Evolutionary conservation across 2,329 filamentous ascomycete species (phyloP).

Genomic region (Colletotrichum neosansevieriae): DNA sequence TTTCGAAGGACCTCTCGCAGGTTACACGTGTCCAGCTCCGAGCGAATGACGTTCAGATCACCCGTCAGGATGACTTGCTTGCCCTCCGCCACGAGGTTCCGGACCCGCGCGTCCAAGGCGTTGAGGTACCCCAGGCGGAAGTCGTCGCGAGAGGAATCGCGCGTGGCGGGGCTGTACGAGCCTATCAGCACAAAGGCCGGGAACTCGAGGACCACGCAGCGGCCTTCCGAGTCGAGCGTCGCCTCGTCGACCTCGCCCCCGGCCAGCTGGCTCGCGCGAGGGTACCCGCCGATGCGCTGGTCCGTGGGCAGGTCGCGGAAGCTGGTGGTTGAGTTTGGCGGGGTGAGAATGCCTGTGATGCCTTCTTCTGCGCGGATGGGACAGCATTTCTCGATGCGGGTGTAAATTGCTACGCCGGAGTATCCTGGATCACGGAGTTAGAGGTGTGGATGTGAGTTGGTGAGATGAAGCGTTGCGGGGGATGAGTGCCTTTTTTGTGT

Average conservation of each 20-base stretch:
- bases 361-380: conserved; percentile 95
- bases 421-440: conserved; percentile 71
- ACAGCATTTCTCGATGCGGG: conserved; percentile 84
- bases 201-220: conserved; percentile 92
- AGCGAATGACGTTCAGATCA: conserved; percentile 84
- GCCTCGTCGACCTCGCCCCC: conserved; percentile 74
- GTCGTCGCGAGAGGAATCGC: conserved; percentile 84
- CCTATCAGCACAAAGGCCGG: conserved; percentile 94
- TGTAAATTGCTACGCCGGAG: conserved; percentile 95
- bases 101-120: conserved; percentile 83
- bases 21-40: conserved; percentile 81
- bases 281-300: conserved; percentile 91
- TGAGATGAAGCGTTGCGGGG: neutral
- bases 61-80: conserved; percentile 89
- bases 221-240: conserved; percentile 88
- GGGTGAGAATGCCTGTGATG: conserved; percentile 83
- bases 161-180: conserved; percentile 90
- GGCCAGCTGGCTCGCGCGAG: conserved; percentile 74
- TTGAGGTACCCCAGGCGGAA: conserved; percentile 86
- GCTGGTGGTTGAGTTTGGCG: conserved; percentile 75
- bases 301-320: conserved; percentile 81
- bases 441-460: neutral
- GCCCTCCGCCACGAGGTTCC: conserved; percentile 83
- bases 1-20: conserved; percentile 79
- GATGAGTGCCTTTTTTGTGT: conserved; percentile 83